Evolutionary conservation across 345 rosid species (phyloP), one percentile per base, ranked within the genome.

Genomic region (Lumnitzera racemosa): DNA sequence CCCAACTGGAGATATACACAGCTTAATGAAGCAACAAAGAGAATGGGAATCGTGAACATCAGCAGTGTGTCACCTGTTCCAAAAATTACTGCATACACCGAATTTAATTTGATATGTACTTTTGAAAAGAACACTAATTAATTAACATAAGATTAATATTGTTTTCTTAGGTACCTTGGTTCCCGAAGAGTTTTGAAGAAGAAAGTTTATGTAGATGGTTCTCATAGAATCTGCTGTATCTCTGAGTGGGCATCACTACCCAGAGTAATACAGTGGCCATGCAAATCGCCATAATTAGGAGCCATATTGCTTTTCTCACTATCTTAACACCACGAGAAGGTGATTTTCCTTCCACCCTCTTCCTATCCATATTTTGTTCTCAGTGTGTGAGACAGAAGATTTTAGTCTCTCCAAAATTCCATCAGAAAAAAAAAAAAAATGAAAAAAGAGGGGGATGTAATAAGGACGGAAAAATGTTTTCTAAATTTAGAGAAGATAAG

Each of bases 181-280:
- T 53, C 58, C 95, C 92, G 47, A 89, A 69, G 67, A 59, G 89
- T 2, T 78, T 79, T 3, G 92, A 80, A 23, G 51, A 11, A 24
- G 64, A 56, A 43, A 66, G 48, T 62, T 83, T 70, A 43, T 62
- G 15, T 50, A 63, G 76, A 89, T 52, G 41, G 27, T 13, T 31
- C 72, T 77, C 55, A 24, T 92, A 87, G 17, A 47, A 47, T 13
- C 47, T 52, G 56, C 59, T 56, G 65, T 67, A 89, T 4, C 82
- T 81, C 53, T 65, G 70, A 51, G 96, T 85, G 47, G 96, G 84
- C 73, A 61, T 65, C 85, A 89, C 63, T 63, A 81, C 68, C 96
- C 91, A 89, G 55, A 89, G 56, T 80, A 86, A 49, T 55, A 85
- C 58, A 59, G 61, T 76, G 14, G 91, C 96, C 27, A 81, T 54